Conservation (phyloP, 352 stramenopile species). For the Phytophthora citricola region DNA sequence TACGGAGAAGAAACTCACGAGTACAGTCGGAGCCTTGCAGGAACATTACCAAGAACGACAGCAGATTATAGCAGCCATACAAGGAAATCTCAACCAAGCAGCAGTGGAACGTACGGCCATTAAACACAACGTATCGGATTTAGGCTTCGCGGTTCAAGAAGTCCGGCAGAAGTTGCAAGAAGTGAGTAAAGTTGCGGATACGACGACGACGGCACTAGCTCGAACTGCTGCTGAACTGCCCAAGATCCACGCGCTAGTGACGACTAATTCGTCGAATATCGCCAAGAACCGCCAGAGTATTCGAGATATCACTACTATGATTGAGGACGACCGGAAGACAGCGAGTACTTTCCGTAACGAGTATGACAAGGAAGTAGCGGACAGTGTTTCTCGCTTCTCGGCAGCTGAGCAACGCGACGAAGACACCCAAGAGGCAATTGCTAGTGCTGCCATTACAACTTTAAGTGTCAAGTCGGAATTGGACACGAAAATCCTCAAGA, state of each 20-base stretch:
- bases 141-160: slow-evolving; percentile 55
- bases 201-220: slow-evolving; percentile 48
- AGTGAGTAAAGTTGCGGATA: slow-evolving; percentile 47
- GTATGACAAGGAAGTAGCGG: slow-evolving; percentile 43
- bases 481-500: slow-evolving; percentile 52
- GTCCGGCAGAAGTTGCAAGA: slow-evolving; percentile 55
- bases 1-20: slow-evolving; percentile 55
- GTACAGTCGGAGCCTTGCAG: slow-evolving; percentile 38
- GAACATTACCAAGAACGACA: slow-evolving; percentile 57
- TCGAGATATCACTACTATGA: slow-evolving; percentile 36
- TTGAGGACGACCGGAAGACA: slow-evolving; percentile 44
- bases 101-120: slow-evolving; percentile 47
- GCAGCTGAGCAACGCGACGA: slow-evolving; percentile 39
- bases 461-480: slow-evolving; percentile 40
- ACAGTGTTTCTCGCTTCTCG: slow-evolving; percentile 31
- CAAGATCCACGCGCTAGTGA: slow-evolving; percentile 53
- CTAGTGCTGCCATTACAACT: slow-evolving; percentile 27
- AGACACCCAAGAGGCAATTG: slow-evolving; percentile 39
- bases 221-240: slow-evolving; percentile 57
- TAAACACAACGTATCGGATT: slow-evolving; percentile 41
- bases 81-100: slow-evolving; percentile 38
- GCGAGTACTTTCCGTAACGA: slow-evolving; percentile 27
- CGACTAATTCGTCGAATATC: slow-evolving; percentile 48
- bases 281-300: slow-evolving; percentile 52
- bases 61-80: slow-evolving; percentile 34